Conservation (phyloP, 306 rosid species). For the Lotus japonicus region DNA sequence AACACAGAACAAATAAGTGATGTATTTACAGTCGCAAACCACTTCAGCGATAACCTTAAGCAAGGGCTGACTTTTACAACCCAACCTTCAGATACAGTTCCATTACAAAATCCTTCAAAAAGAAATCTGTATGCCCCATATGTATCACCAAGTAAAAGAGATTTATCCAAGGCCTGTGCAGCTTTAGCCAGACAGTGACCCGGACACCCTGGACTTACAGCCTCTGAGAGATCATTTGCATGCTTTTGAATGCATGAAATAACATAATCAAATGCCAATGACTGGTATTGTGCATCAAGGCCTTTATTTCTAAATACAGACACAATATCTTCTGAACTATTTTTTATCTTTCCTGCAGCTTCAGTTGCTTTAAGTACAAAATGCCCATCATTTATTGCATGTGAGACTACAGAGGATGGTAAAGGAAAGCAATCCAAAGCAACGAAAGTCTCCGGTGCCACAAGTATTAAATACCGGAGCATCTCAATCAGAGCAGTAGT, state of each 20-base stretch:
- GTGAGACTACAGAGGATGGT: slow-evolving; percentile 71
- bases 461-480: slow-evolving; percentile 78
- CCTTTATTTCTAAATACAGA: slow-evolving; percentile 48
- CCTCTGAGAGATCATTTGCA: slow-evolving; percentile 63
- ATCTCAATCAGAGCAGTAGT: slow-evolving; percentile 76
- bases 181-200: slow-evolving; percentile 75
- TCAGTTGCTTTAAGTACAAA: slow-evolving; percentile 53
- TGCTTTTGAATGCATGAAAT: slow-evolving; percentile 62
- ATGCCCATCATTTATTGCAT: slow-evolving; percentile 58
- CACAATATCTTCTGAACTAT: slow-evolving; percentile 46
- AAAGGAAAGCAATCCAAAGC: slow-evolving; percentile 92
- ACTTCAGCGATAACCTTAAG: slow-evolving; percentile 75
- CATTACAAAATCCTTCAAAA: slow-evolving; percentile 68
- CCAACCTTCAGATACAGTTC: slow-evolving; percentile 59
- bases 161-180: slow-evolving; percentile 70
- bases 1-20: slow-evolving; percentile 71
- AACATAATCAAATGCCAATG: slow-evolving; percentile 57
- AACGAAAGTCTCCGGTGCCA: slow-evolving; percentile 87
- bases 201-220: slow-evolving; percentile 70
- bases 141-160: slow-evolving; percentile 70
- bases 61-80: slow-evolving; percentile 69
- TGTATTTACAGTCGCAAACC: slow-evolving; percentile 57
- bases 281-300: slow-evolving; percentile 65
- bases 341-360: slow-evolving; percentile 48
- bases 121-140: slow-evolving; percentile 51